Evolutionary conservation across 2,329 filamentous ascomycete species (phyloP), one percentile per base, ranked within the genome.

Genomic region (Ceratocystis albifundus): DNA sequence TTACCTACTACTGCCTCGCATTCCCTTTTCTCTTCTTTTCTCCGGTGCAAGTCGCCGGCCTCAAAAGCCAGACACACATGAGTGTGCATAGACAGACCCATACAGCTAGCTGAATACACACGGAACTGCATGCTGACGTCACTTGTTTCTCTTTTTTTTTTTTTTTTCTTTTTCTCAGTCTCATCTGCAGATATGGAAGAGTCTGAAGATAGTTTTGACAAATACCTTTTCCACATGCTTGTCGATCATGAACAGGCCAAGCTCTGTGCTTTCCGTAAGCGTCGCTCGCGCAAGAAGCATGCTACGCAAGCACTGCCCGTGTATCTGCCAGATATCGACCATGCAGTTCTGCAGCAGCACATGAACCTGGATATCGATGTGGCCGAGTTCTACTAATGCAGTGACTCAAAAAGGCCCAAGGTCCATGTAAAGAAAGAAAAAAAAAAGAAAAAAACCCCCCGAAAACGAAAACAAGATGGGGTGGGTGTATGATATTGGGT

Each of bases 211-310:
- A 64, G 4, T 25, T 32, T 20, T 12, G 57, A 61, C 28, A 55
- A 4, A 64, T 66, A 41, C 2, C 53, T 41, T 28, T 62, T 57
- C 62, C 64, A 44, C 17, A 36, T 63, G 28, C 30, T 67, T n/a
- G 36, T 65, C 22, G 57, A 65, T 12, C 66, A 67, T 48, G 66
- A 67, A n/a, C 63, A 67, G 44, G 36, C 63, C 22, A 67, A 67
- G 46, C 63, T 67, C n/a, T 41, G 25, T 48, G 65, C 62, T 15
- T 17, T 44, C 10, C 66, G 66, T 57, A 62, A 57, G 45, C 63
- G 66, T 25, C 66, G 66, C 57, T 65, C 62, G 45, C 63, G 66
- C 32, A 67, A 67, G 66, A 67, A 55, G 46, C 61, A 67, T 41
- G 32, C 55, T 4, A 25, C 20, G 15, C 32, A 57, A 8, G 61